phyloP scores from a whole-genome alignment of 2,329 filamentous ascomycete genomes.

The Purpureocillium takamizusanense region DNA sequence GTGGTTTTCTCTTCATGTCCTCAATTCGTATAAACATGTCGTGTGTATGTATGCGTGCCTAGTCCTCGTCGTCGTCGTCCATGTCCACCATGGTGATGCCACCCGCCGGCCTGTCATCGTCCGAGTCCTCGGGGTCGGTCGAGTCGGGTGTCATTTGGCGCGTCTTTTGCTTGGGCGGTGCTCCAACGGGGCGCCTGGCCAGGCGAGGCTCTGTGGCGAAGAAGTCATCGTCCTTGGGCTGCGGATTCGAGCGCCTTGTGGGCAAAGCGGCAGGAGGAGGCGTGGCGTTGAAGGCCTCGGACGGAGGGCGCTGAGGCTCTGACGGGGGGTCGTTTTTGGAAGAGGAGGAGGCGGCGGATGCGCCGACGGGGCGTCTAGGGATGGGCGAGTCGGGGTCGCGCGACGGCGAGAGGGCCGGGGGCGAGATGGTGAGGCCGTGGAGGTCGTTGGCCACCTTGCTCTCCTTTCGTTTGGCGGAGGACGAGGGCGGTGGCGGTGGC shows the following conservation, averaged over 20 bases:
- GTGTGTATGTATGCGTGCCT: background rate
- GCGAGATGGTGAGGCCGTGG: conserved; percentile 17
- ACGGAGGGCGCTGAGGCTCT: too few relatives aligned
- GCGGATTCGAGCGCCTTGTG: conserved; percentile 1
- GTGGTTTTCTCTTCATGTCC: background rate
- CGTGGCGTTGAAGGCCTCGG: background rate
- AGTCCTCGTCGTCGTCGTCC: background rate
- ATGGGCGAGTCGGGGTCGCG: conserved; percentile 1
- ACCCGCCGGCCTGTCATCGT: conserved; percentile 11
- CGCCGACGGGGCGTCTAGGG: conserved; percentile 7
- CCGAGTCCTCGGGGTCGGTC: conserved; percentile 22
- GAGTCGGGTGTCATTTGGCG: conserved; percentile 16
- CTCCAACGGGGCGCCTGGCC: conserved; percentile 1
- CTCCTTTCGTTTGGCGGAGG: background rate
- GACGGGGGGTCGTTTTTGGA: too few relatives aligned
- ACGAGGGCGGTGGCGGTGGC: background rate
- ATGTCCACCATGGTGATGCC: conserved; percentile 20
- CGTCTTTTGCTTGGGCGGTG: background rate
- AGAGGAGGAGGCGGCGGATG: too few relatives aligned
- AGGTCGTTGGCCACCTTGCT: conserved; percentile 14
- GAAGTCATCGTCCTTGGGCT: too few relatives aligned
- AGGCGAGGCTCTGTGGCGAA: background rate
- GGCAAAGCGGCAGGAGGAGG: conserved; percentile 1
- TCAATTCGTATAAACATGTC: background rate
- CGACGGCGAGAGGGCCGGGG: conserved; percentile 11